A percentile compares a stretch with the other conserved stretches of the same genome.
phyloP scores from a whole-genome alignment of 495 filamentous ascomycete species.

The Podospora comata region DNA sequence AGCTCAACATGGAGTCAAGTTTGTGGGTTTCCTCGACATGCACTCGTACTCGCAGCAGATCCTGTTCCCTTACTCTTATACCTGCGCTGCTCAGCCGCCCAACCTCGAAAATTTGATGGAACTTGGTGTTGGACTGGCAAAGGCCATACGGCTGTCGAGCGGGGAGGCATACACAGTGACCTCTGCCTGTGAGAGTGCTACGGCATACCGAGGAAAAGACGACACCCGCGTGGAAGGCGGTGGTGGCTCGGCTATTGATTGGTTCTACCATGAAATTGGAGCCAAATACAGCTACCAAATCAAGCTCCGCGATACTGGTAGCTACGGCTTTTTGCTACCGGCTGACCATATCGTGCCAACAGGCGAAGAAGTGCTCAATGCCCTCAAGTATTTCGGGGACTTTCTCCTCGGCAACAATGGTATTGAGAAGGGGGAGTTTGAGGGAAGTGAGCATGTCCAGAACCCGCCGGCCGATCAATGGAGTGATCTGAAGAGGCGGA shows the following conservation, averaged over 20 bases:
- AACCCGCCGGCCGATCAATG: slow-evolving; percentile 10
- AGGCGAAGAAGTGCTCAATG: slow-evolving; percentile 79
- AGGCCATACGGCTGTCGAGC: slow-evolving; percentile 74
- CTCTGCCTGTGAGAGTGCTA: slow-evolving; percentile 83
- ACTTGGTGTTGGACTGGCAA: slow-evolving; percentile 82
- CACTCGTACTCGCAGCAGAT: slow-evolving; percentile 97
- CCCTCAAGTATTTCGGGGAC: slow-evolving; percentile 74
- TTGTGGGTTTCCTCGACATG: slow-evolving; percentile 83
- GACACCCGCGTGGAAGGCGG: slow-evolving; percentile 53
- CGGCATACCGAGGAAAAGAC: slow-evolving; percentile 18
- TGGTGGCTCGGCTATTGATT: slow-evolving; percentile 89
- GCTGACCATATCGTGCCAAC: slow-evolving; percentile 85
- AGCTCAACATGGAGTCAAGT: slow-evolving; percentile 59
- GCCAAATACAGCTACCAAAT: slow-evolving; percentile 90
- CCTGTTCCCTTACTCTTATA: slow-evolving; percentile 87
- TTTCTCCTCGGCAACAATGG: slow-evolving; percentile 67
- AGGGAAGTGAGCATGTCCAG: neutral
- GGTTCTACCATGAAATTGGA: slow-evolving; percentile 86
- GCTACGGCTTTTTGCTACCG: slow-evolving; percentile 88
- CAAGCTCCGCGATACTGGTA: slow-evolving; percentile 90
- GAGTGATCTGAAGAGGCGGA: slow-evolving; percentile 27
- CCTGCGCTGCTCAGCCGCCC: slow-evolving; percentile 71
- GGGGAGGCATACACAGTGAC: slow-evolving; percentile 75
- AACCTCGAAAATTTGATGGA: slow-evolving; percentile 89
- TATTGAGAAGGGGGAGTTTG: slow-evolving; percentile 42